Base-by-base conservation (phyloP, 768 basidiomycete genomes). In the Leccinum ochraceum region DNA sequence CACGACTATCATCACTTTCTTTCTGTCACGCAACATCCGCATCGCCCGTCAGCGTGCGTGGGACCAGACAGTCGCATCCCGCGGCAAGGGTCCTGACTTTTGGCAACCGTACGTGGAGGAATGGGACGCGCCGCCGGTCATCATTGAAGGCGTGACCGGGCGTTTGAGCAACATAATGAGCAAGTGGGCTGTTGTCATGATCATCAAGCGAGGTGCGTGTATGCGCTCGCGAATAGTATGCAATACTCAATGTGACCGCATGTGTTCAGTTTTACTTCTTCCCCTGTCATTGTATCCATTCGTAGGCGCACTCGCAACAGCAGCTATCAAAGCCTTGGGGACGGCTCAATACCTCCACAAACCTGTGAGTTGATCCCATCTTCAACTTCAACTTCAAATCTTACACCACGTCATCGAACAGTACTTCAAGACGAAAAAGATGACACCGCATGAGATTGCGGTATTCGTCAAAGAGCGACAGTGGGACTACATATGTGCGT, bases 391-490 rank as follows among this genome's bases (percentile, higher is more conserved):
- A 46, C 13, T 26, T 20, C 53, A 24, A 46, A 9, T 14, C 11
- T 50, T 14, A 13, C 14, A 2, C 3, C 6, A 7, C n/a, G 9
- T 34, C 36, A 1, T 52, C 54, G 2, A 17, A 24, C 68, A 94
- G 85, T 96, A 96, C 69, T 98, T 94, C 61, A 82, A 86, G 56
- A 77, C 87, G 1, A 98, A 98, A 75, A 84, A 83, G 54, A 95
- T 98, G 94, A 81, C 85, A 0, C 74, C 80, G 6, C 74, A 81
- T 24, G 86, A 95, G 67, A 75, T 83, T 5, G 86, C 86, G 3
- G 76, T 88, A 1, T 98, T 92, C 75, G 82, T 95, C 60, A 90
- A 94, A 67, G 95, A 96, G 71, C 84, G 90, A 14, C 94, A 90
- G 68, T 92, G 93, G 90, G 89, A 92, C 62, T 95, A 96, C 66